Evolutionary conservation across 805 yeast genomes (phyloP).

Genomic region (Candida caryicola): DNA sequence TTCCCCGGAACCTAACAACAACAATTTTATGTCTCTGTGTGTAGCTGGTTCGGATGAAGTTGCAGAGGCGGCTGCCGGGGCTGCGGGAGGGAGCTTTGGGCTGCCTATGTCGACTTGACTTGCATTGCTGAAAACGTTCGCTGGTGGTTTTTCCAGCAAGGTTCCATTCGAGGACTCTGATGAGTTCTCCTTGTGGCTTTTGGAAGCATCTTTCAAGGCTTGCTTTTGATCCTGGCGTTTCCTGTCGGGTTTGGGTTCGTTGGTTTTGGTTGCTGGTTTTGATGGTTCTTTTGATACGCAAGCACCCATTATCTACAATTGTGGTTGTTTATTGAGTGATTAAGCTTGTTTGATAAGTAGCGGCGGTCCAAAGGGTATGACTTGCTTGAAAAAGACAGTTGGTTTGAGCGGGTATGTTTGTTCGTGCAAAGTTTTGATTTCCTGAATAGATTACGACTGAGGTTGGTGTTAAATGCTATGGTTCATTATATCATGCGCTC

Average conservation of each 20-base stretch:
- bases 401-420: too few relatives aligned
- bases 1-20: slow-evolving; percentile 86
- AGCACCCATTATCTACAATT: slow-evolving; percentile 10
- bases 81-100: neutral
- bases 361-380: too few relatives aligned
- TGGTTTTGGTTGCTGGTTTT: slow-evolving; percentile 3
- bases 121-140: slow-evolving; percentile 2
- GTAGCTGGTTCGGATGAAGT: neutral
- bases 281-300: slow-evolving; percentile 13
- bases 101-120: neutral
- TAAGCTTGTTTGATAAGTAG: too few relatives aligned
- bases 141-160: neutral
- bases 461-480: neutral
- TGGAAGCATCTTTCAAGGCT: slow-evolving; percentile 6
- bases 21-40: slow-evolving; percentile 60
- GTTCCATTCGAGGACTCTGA: slow-evolving; percentile 11
- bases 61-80: neutral
- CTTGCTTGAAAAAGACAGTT: too few relatives aligned
- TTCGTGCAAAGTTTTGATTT: too few relatives aligned
- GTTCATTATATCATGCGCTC: neutral
- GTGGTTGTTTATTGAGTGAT: too few relatives aligned
- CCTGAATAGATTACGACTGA: too few relatives aligned
- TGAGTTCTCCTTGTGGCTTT: slow-evolving; percentile 8
- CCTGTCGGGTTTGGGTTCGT: slow-evolving; percentile 2
- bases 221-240: slow-evolving; percentile 16